Percentiles rank a stretch among this genome's conserved stretches.
Evolutionary conservation across 176 grass and related monocot genomes (phyloP).

Genomic region (Aegilops speltoides): DNA sequence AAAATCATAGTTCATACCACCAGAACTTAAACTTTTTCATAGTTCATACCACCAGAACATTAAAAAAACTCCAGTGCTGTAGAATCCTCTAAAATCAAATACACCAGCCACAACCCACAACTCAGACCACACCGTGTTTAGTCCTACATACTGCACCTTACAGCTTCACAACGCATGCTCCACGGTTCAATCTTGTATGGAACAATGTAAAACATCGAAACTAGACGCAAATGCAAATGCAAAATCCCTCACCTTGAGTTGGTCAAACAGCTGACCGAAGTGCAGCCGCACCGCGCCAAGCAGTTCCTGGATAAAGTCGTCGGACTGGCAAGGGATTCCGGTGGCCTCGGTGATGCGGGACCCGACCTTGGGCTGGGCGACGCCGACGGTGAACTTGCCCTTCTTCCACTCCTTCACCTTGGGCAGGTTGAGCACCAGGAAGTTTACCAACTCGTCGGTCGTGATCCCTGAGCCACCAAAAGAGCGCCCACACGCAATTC

Average conservation of each 20-base stretch:
- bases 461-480: constrained; percentile 52
- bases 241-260: constrained; percentile 64
- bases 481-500: background rate
- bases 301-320: constrained; percentile 74
- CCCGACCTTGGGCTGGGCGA: constrained; percentile 62
- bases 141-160: background rate
- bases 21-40: background rate
- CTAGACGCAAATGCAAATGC: background rate
- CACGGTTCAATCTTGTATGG: background rate
- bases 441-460: constrained; percentile 77
- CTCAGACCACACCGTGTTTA: background rate
- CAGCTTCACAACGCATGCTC: background rate
- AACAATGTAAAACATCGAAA: background rate
- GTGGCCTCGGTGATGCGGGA: constrained; percentile 73
- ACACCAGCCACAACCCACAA: background rate
- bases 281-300: constrained; percentile 72
- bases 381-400: constrained; percentile 32
- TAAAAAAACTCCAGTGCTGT: background rate
- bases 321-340: constrained; percentile 70
- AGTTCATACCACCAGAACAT: background rate
- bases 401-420: constrained; percentile 62
- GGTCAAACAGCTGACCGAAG: constrained; percentile 56
- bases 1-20: background rate
- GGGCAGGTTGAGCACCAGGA: constrained; percentile 64
- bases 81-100: background rate